Evolutionary conservation across 2,329 filamentous ascomycete genomes (phyloP).

Genomic region (Diaporthe helianthi): DNA sequence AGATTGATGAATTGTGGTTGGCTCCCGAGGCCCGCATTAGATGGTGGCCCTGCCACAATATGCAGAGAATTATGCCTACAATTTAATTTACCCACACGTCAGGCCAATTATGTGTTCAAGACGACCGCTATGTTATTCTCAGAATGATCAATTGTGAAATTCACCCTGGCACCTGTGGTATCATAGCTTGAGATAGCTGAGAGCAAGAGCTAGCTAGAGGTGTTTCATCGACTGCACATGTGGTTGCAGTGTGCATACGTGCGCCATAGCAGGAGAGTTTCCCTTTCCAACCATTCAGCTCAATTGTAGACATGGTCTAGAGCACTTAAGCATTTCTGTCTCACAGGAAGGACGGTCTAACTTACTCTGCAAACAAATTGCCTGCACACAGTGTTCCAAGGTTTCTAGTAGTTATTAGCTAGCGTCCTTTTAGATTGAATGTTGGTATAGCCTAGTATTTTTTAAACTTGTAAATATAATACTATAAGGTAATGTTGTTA

Average conservation of each 20-base stretch:
- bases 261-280: no score
- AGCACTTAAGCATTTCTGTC: neutral
- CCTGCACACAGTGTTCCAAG: no score
- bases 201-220: no score
- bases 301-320: neutral
- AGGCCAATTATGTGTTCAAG: neutral
- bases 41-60: conserved; percentile 20
- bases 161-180: neutral
- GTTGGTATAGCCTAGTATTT: no score
- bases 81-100: neutral
- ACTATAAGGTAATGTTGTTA: no score
- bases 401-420: neutral
- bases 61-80: conserved; percentile 35
- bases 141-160: neutral
- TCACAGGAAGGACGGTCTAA: neutral
- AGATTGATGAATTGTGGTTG: neutral
- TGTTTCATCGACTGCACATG: neutral
- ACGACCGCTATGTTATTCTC: neutral
- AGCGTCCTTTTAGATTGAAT: neutral
- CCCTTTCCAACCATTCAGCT: no score
- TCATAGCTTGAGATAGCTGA: neutral
- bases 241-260: no score
- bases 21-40: no score
- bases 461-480: no score
- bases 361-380: neutral